A percentile compares a stretch with the other conserved stretches of the same genome.
These are phyloP conservation scores for Pholiota conissans DNA, from an alignment of 768 basidiomycete species.

Conservation along the genomic window DNA sequence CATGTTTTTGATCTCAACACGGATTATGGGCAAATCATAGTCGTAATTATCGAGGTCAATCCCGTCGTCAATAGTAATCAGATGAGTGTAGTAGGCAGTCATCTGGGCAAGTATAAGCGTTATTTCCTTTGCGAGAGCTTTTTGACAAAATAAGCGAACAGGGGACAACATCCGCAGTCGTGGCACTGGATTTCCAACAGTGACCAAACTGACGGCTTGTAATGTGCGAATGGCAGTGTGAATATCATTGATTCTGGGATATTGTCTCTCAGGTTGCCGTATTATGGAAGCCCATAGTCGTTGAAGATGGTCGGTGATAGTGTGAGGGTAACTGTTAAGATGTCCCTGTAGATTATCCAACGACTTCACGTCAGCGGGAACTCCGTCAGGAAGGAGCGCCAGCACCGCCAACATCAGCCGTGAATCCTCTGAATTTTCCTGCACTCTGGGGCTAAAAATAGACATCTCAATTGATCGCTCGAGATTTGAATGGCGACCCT, in stretches of 20 bases:
- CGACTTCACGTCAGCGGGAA: too few species aligned
- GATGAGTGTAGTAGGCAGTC: not conserved
- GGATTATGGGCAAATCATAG: too few species aligned
- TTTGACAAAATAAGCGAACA: not conserved
- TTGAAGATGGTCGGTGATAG: too few species aligned
- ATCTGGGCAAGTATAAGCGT: not conserved
- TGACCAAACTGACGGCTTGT: not conserved
- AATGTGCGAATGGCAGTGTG: not conserved
- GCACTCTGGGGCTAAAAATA: conserved; percentile 27
- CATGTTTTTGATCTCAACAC: not conserved
- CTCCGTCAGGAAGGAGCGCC: conserved; percentile 29
- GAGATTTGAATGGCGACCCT: conserved; percentile 26
- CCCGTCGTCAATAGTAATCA: not conserved
- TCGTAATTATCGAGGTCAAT: not conserved
- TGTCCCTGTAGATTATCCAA: too few species aligned
- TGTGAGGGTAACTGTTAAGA: too few species aligned
- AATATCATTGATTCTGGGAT: too few species aligned
- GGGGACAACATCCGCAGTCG: conserved; percentile 1
- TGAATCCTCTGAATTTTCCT: conserved; percentile 22
- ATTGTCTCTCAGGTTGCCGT: too few species aligned
- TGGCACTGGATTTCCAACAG: not conserved
- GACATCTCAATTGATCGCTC: conserved; percentile 32
- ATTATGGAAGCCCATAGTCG: too few species aligned
- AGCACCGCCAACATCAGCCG: conserved; percentile 26
- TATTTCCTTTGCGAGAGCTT: not conserved